Percentiles rank a stretch among this genome's conserved stretches.
These are phyloP conservation scores for Polyporus arcularius DNA, from an alignment of 768 basidiomycete genomes.

Conservation along the genomic window DNA sequence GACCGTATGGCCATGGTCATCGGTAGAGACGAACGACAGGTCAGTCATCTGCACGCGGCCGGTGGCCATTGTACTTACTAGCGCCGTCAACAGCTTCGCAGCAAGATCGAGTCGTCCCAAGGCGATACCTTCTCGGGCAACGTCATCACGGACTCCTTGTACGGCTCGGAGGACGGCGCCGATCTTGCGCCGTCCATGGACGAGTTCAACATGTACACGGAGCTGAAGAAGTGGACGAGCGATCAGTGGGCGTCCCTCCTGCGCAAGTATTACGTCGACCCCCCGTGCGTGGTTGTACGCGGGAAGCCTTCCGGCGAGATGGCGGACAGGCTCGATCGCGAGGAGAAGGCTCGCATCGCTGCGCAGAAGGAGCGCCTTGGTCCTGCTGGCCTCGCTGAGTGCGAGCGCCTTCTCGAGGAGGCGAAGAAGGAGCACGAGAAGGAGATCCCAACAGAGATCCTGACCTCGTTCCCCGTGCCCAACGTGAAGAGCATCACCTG, in stretches of 20 bases:
- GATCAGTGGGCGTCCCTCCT: slow-evolving; percentile 79
- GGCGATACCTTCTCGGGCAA: slow-evolving; percentile 76
- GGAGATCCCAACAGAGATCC: slow-evolving; percentile 77
- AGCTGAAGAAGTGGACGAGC: slow-evolving; percentile 69
- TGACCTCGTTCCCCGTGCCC: slow-evolving; percentile 88
- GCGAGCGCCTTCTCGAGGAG: slow-evolving; percentile 65
- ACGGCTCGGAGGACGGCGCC: slow-evolving; percentile 81
- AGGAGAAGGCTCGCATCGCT: slow-evolving; percentile 77
- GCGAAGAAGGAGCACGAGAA: slow-evolving; percentile 87
- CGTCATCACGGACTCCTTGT: slow-evolving; percentile 83
- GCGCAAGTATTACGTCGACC: slow-evolving; percentile 78
- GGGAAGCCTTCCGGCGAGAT: slow-evolving; percentile 89
- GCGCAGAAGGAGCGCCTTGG: slow-evolving; percentile 73
- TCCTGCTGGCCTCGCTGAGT: slow-evolving; percentile 74
- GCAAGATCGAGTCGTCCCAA: slow-evolving; percentile 80
- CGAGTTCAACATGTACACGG: slow-evolving; percentile 72
- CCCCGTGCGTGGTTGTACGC: slow-evolving; percentile 70
- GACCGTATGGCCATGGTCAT: slow-evolving; percentile 85
- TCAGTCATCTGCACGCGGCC: slow-evolving; percentile 29
- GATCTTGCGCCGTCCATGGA: slow-evolving; percentile 74
- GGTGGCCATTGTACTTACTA: neutral
- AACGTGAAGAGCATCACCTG: slow-evolving; percentile 89
- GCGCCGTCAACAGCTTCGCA: slow-evolving; percentile 60
- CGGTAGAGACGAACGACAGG: slow-evolving; percentile 85
- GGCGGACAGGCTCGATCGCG: slow-evolving; percentile 75